Base-by-base conservation (phyloP, 1,284 basidiomycete species). In the Ustilago loliicola region DNA sequence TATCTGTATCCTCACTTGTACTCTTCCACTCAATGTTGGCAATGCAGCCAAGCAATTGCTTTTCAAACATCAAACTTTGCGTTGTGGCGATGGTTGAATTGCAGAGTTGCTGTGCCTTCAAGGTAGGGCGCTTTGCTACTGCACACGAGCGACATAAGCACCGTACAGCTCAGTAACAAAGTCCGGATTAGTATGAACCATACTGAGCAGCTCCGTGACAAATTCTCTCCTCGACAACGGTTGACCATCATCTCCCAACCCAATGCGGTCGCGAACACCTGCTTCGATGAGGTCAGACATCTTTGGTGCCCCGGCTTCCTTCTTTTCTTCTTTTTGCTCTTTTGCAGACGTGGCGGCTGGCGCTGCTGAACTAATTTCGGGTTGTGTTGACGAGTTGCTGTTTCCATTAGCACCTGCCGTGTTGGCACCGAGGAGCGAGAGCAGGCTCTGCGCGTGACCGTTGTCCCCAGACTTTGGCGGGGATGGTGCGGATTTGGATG, bases 151-250 rank as follows among this genome's bases (percentile, higher is more conserved):
- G 10, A 79, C 48, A 51, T 84, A 83, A 10, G 64, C 47, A 19
- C 58, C 59, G 61, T 83, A 81, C 21, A 84, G 66, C 55, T 80
- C 68, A 27, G 68, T 77, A 1, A 84, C 83, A 53, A 81, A 83
- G 11, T 70, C 66, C 40, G 75, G 63, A 53, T 83, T 81, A 1
- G 82, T 84, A 85, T 92, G 91, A 65, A 93, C 90, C 79, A 93
- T 87, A 29, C 89, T 90, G 80, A 92, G 85, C 61, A 93, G 87
- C 83, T 92, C 90, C 61, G 88, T 87, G 36, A 93, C 89, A 83
- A 93, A 93, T 52, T 90, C 90, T 59, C 90, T 91, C 82, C 89
- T 89, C 56, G 82, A 88, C 81, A 87, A 86, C 80, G 81, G 86
- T 73, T 80, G 87, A 81, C 83, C 84, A 63, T 83, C 84, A 63